These are phyloP conservation scores for Fusarium illudens DNA, from an alignment of 2,329 filamentous ascomycete genomes.

Conservation along the genomic window DNA sequence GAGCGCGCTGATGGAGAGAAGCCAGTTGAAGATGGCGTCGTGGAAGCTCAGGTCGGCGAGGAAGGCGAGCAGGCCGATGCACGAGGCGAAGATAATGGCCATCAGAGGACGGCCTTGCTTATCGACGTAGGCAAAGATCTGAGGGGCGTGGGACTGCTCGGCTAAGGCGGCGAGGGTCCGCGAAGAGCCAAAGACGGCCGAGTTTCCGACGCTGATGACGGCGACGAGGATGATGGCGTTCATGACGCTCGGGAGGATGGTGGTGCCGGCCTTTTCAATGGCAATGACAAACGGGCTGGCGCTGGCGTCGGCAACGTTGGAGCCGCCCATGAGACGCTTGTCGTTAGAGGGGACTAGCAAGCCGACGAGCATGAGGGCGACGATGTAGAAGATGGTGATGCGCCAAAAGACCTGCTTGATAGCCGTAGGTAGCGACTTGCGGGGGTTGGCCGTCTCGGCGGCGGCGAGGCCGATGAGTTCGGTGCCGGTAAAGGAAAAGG, in stretches of 20 bases:
- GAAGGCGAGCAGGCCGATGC: conserved; percentile 78
- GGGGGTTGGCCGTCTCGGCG: conserved; percentile 78
- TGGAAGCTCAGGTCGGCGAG: conserved; percentile 71
- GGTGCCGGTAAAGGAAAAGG: conserved; percentile 79
- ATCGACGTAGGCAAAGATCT: conserved; percentile 81
- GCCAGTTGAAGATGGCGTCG: conserved; percentile 77
- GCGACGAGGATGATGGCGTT: conserved; percentile 94
- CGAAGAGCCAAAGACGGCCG: conserved; percentile 88
- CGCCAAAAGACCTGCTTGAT: conserved; percentile 97
- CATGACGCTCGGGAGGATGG: conserved; percentile 85
- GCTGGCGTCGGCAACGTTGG: conserved; percentile 67
- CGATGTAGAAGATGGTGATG: conserved; percentile 88
- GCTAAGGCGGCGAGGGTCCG: conserved; percentile 89
- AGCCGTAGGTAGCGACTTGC: conserved; percentile 83
- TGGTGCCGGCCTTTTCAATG: conserved; percentile 83
- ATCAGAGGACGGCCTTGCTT: conserved; percentile 82
- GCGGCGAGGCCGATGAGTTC: conserved; percentile 80
- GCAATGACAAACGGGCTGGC: conserved; percentile 95
- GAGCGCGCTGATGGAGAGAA: conserved; percentile 76
- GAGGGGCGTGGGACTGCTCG: conserved; percentile 85
- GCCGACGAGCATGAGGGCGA: conserved; percentile 83
- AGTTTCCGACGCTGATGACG: conserved; percentile 91
- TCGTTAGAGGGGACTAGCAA: conserved; percentile 82
- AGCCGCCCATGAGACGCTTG: conserved; percentile 64
- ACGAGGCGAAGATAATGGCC: conserved; percentile 73